Evolutionary conservation across 768 basidiomycete genomes (phyloP).

Genomic region (Rhodocollybia butyracea): DNA sequence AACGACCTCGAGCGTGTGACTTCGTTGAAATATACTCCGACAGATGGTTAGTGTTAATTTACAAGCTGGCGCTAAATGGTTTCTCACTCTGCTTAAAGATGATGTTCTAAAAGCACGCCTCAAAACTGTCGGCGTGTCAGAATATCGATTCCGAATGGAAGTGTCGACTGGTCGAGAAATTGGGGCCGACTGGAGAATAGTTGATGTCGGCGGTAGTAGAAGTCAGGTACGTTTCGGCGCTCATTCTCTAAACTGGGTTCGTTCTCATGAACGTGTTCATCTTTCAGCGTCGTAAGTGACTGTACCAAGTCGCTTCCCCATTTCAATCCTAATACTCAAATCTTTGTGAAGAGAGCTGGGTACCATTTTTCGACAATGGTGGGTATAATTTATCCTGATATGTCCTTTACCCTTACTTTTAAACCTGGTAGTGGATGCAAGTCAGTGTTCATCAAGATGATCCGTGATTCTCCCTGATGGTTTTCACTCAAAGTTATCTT

Average conservation of each 20-base stretch:
- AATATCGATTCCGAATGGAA: conserved; percentile 80
- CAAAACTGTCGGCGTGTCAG: conserved; percentile 76
- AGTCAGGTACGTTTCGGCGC: conserved; percentile 49
- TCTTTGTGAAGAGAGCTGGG: conserved; percentile 53
- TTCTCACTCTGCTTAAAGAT: conserved; percentile 36
- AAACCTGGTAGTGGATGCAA: conserved; percentile 53
- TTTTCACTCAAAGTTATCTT: conserved; percentile 46
- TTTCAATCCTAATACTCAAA: background rate
- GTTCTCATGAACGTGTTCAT: background rate
- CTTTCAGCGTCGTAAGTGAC: conserved; percentile 32
- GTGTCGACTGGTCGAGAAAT: conserved; percentile 48
- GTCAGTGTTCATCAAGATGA: background rate
- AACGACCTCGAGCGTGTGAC: conserved; percentile 68
- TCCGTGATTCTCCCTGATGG: background rate
- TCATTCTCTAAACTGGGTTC: conserved; percentile 2
- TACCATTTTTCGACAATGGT: conserved; percentile 68
- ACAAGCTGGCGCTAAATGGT: background rate
- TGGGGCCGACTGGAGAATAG: conserved; percentile 71
- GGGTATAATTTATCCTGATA: conserved; percentile 7
- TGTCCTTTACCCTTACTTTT: background rate
- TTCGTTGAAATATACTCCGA: conserved; percentile 58
- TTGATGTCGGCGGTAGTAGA: conserved; percentile 75
- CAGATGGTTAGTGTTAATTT: conserved; percentile 48
- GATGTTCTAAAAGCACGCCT: conserved; percentile 75
- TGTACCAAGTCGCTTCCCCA: background rate